phyloP scores from a whole-genome alignment of 1,139 yeast genomes.

The Suhomyces choctaworum region DNA sequence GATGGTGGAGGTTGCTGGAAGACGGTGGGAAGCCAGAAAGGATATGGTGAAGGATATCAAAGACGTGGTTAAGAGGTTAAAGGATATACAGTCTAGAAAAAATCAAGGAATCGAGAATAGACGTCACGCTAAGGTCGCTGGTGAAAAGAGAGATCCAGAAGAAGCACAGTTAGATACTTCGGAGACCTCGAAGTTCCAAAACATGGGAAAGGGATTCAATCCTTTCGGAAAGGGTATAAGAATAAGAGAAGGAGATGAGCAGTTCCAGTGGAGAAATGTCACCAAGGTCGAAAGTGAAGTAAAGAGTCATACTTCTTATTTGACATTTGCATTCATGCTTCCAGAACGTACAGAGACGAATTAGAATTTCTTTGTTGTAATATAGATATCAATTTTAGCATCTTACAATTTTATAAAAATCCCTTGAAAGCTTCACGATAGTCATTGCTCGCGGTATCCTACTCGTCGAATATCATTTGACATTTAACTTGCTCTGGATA shows the following conservation, averaged over 20 bases:
- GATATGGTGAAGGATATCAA: constrained; percentile 80
- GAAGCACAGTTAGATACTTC: constrained; percentile 16
- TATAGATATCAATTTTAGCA: background rate
- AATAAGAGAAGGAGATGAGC: constrained; percentile 81
- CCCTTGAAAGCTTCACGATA: background rate
- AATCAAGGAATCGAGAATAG: constrained; percentile 67
- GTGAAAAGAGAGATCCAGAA: constrained; percentile 21
- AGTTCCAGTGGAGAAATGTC: constrained; percentile 78
- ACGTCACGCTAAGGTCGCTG: constrained; percentile 29
- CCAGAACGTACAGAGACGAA: constrained; percentile 8
- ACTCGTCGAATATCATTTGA: too few species aligned
- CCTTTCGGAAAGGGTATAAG: constrained; percentile 89
- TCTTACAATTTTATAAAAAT: too few species aligned
- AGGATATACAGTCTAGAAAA: constrained; percentile 78
- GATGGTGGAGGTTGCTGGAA: constrained; percentile 88
- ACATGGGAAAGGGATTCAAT: constrained; percentile 62
- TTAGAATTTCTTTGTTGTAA: background rate
- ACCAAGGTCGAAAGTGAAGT: constrained; percentile 81
- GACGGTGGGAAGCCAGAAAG: constrained; percentile 87
- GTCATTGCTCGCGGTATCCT: too few species aligned
- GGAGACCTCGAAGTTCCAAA: constrained; percentile 26
- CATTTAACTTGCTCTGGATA: too few species aligned
- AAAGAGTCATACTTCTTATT: constrained; percentile 90
- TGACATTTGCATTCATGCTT: constrained; percentile 76
- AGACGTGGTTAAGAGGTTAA: constrained; percentile 78